Percentiles rank a stretch among this genome's conserved stretches.
phyloP scores from a whole-genome alignment of 495 filamentous ascomycete genomes.

The Friedmanniomyces endolithicus region DNA sequence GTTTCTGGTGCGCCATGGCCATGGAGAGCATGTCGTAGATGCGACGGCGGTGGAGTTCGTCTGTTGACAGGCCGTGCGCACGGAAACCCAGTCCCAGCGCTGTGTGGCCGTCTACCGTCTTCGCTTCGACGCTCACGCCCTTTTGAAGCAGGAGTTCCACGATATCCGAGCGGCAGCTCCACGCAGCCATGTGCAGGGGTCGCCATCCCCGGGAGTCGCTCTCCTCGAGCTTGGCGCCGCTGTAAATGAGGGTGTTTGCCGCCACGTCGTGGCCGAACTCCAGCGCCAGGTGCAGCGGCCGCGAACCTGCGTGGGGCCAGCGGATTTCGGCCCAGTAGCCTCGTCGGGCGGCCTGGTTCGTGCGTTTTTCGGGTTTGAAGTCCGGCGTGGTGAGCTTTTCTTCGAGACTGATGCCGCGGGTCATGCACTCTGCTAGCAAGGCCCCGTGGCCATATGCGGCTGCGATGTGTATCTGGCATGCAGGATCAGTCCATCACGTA shows the following conservation, averaged over 20 bases:
- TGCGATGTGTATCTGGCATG: constrained; percentile 22
- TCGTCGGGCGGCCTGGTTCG: constrained; percentile 17
- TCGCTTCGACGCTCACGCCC: constrained; percentile 7
- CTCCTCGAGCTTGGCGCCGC: constrained; percentile 21
- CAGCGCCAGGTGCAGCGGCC: constrained; percentile 22
- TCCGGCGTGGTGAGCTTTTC: constrained; percentile 20
- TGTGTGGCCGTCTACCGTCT: constrained; percentile 13
- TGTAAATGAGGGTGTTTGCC: constrained; percentile 19
- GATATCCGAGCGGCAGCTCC: constrained; percentile 10
- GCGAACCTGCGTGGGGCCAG: constrained; percentile 23
- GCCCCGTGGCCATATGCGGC: constrained; percentile 22
- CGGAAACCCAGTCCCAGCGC: constrained; percentile 14
- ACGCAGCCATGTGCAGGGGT: constrained; percentile 22
- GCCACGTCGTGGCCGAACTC: constrained; percentile 23
- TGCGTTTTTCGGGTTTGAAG: constrained; percentile 20
- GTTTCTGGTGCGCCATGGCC: not conserved
- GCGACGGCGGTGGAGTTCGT: not conserved
- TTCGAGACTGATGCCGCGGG: constrained; percentile 18
- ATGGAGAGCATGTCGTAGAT: constrained; percentile 7
- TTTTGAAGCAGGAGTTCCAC: constrained; percentile 14
- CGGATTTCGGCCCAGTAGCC: constrained; percentile 26
- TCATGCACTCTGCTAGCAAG: constrained; percentile 18
- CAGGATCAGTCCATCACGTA: too few relatives aligned
- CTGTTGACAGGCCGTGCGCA: constrained; percentile 2
- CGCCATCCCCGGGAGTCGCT: constrained; percentile 17